Base-by-base conservation (phyloP, 148 eudicot species). In the Diospyros lotus region DNA sequence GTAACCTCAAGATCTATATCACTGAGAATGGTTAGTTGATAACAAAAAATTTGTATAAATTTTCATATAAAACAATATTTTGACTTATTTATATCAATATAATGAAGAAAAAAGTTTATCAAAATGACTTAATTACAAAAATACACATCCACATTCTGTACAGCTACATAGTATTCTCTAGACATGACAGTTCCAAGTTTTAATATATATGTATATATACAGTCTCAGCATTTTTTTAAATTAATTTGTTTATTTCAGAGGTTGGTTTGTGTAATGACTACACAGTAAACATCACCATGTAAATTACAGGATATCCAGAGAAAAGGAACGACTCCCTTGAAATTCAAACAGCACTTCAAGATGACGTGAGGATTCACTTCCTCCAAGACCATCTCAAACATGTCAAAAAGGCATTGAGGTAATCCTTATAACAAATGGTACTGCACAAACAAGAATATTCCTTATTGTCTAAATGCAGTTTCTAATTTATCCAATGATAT, bases 1-100 rank as follows among this genome's bases (percentile, higher is more conserved):
- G 42, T n/a, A 64, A 64, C 48, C 68, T 48, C 15, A 64, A 41
- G 48, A 64, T 64, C 48, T 64, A 40, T 48, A 64, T 64, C 42
- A 64, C 68, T 40, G 68, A 64, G 42, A 64, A 64, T 10, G 68
- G 68, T 64, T 40, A 64, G 68, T 11, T 18, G 6, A 60, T 18
- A 13, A 17, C 52, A 28, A 28, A 28, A 28, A 0, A 0, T 28
- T 28, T 28, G 28, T 28, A 28, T 28, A 28, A 28, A 28, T 28
- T 28, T 28, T 28, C 28, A 28, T 58, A 28, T 58, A 14, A 14
- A 58, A 2, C 61, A 14, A 14, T 58, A 14, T 56, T 56, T 56
- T 56, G 4, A 56, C 3, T 56, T 15, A 9, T 56, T 56, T 56
- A 10, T 28, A 28, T 28, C 28, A 28, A 28, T 28, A 28, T 28